phyloP scores from a whole-genome alignment of 2,329 filamentous ascomycete species.

The Cladosporium phlei region DNA sequence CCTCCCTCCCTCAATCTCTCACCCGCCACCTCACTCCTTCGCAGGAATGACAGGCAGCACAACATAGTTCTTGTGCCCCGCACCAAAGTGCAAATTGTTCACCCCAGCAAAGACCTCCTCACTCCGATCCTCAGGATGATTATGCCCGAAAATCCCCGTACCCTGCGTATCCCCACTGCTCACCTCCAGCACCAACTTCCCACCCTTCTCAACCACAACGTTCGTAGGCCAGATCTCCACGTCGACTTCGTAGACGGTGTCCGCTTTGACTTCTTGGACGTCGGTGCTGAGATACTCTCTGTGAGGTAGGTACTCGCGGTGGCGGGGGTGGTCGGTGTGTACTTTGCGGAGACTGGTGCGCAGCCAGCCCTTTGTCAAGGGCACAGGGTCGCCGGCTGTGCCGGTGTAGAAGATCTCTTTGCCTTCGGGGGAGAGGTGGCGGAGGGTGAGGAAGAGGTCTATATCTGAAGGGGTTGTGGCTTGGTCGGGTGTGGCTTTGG shows the following conservation, averaged over 20 bases:
- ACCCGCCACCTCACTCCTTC: conserved; percentile 18
- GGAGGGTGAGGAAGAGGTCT: conserved; percentile 58
- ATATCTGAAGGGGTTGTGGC: conserved; percentile 49
- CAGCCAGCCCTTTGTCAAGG: conserved; percentile 62
- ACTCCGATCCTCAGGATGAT: conserved; percentile 46
- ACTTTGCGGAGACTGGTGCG: conserved; percentile 54
- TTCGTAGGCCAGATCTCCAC: conserved; percentile 63
- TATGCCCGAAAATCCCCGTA: conserved; percentile 53
- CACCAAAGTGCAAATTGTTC: conserved; percentile 53
- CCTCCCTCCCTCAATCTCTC: too few relatives aligned
- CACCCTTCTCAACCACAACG: conserved; percentile 51
- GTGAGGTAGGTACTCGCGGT: conserved; percentile 53
- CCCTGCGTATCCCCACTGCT: conserved; percentile 56
- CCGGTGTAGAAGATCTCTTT: conserved; percentile 61
- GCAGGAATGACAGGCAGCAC: conserved; percentile 50
- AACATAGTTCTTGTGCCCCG: conserved; percentile 48
- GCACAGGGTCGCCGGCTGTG: conserved; percentile 60
- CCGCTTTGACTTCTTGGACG: conserved; percentile 50
- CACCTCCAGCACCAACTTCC: conserved; percentile 53
- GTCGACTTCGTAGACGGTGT: conserved; percentile 56
- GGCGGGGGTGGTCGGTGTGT: conserved; percentile 46
- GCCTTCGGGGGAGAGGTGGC: conserved; percentile 52
- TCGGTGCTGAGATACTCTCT: conserved; percentile 57
- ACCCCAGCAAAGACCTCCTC: conserved; percentile 41
- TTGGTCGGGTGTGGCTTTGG: conserved; percentile 12